Conservation (phyloP, 2,329 filamentous ascomycete genomes). For the Venturiaceae sp. region DNA sequence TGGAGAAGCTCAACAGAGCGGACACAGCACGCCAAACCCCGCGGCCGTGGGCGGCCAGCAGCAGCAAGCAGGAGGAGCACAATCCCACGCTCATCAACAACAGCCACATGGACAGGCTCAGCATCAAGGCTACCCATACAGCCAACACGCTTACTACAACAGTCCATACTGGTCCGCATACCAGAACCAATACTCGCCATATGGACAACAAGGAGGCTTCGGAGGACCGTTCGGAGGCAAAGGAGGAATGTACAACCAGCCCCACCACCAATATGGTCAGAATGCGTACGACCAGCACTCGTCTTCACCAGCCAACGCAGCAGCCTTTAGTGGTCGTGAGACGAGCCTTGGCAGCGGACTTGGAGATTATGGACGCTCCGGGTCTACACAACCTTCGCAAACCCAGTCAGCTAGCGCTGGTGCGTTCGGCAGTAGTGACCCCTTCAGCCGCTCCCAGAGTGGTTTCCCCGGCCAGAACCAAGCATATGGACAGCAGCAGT, state of each 20-base stretch:
- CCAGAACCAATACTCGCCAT: slow-evolving; percentile 51
- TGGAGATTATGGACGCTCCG: slow-evolving; percentile 50
- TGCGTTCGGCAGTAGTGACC: slow-evolving; percentile 44
- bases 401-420: slow-evolving; percentile 38
- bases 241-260: slow-evolving; percentile 54
- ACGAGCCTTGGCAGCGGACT: slow-evolving; percentile 37
- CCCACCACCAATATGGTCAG: slow-evolving; percentile 44
- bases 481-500: slow-evolving; percentile 40
- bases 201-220: slow-evolving; percentile 36
- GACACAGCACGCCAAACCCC: slow-evolving; percentile 84
- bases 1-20: slow-evolving; percentile 73
- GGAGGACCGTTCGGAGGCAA: slow-evolving; percentile 43
- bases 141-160: slow-evolving; percentile 49
- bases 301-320: slow-evolving; percentile 52
- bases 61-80: slow-evolving; percentile 34
- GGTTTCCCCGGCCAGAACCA: slow-evolving; percentile 43
- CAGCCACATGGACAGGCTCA: slow-evolving; percentile 27
- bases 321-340: slow-evolving; percentile 40
- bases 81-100: slow-evolving; percentile 34
- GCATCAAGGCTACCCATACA: slow-evolving; percentile 45
- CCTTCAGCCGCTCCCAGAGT: slow-evolving; percentile 49
- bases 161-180: slow-evolving; percentile 55
- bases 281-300: slow-evolving; percentile 53
- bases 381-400: slow-evolving; percentile 46
- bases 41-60: slow-evolving; percentile 46